These are phyloP conservation scores for Kentomonas sorsogonicus DNA, from an alignment of 208 protist genomes.

Conservation along the genomic window DNA sequence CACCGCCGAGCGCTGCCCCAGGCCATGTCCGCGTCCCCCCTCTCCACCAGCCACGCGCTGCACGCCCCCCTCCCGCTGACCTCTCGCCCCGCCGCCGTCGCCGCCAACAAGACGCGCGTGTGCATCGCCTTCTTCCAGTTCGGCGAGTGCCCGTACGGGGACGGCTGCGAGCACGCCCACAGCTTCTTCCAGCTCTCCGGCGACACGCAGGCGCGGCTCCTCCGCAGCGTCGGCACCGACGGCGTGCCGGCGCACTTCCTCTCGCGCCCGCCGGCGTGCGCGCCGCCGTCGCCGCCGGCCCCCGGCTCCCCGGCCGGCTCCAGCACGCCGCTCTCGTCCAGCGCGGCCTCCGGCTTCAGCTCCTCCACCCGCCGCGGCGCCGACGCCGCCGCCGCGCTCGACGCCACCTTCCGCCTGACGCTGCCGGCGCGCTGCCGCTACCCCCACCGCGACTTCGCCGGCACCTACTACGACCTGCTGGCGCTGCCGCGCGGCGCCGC, in stretches of 20 bases:
- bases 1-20: no score
- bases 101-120: constrained; percentile 39
- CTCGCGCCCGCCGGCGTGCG: background rate
- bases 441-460: constrained; percentile 53
- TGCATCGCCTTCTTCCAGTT: constrained; percentile 72
- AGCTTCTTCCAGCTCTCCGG: constrained; percentile 53
- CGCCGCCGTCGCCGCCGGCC: no score
- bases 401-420: no score
- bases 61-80: background rate
- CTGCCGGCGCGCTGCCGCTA: constrained; percentile 75
- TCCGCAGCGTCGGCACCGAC: constrained; percentile 43
- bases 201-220: constrained; percentile 47
- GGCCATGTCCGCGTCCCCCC: no score
- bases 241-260: constrained; percentile 58
- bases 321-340: constrained; percentile 11
- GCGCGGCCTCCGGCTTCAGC: background rate
- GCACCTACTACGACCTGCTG: constrained; percentile 85
- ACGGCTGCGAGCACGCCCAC: constrained; percentile 67
- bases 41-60: background rate
- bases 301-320: background rate
- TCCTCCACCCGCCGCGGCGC: background rate
- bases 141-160: constrained; percentile 49
- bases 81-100: background rate
- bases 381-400: background rate
- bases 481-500: constrained; percentile 34